Percentiles rank a stretch among this genome's conserved stretches.
phyloP scores from a whole-genome alignment of 169 alveolate species.

The Cryptosporidium canis region DNA sequence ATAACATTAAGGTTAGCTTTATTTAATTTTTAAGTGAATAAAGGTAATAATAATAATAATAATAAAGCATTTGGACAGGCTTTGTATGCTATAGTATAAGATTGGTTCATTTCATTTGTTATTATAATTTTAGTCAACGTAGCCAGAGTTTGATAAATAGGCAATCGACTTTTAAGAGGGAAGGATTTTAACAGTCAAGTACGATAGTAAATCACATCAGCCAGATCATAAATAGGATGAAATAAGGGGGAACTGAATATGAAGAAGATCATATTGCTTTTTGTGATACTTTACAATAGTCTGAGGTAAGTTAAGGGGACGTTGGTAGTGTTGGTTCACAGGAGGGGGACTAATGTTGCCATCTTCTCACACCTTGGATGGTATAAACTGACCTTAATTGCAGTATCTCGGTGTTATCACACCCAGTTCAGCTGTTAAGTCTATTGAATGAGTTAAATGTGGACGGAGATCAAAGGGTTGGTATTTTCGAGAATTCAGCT shows the following conservation, averaged over 20 bases:
- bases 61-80: background rate
- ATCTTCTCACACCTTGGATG: background rate
- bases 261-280: too few relatives aligned
- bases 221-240: too few relatives aligned
- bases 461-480: background rate
- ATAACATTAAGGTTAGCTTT: background rate
- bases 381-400: background rate
- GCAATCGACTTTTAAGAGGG: too few relatives aligned
- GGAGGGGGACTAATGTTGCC: too few relatives aligned
- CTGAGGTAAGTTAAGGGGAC: too few relatives aligned
- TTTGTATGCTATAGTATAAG: background rate
- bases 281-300: too few relatives aligned
- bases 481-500: background rate
- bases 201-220: too few relatives aligned
- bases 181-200: too few relatives aligned
- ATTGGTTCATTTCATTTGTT: background rate
- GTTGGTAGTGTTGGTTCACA: too few relatives aligned
- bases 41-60: background rate
- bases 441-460: background rate
- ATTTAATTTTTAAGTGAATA: background rate
- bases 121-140: background rate
- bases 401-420: background rate
- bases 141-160: background rate
- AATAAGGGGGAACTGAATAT: too few relatives aligned
- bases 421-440: background rate